Evolutionary conservation across 257 asterid species (phyloP).

Genomic region (Eustoma russellianum): DNA sequence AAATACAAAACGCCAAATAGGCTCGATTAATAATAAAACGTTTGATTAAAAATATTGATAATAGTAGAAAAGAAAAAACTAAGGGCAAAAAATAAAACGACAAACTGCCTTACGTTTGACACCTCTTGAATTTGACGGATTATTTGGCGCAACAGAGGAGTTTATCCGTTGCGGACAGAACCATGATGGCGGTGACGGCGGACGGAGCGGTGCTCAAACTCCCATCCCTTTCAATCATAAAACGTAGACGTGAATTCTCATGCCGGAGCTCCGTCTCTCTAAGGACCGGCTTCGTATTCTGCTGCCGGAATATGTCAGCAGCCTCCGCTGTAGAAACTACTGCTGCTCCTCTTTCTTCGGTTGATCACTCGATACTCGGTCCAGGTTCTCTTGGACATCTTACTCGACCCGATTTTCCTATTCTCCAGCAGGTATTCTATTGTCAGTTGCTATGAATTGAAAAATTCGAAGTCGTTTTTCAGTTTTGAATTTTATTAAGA

Average conservation of each 20-base stretch:
- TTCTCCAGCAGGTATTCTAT: slow-evolving; percentile 63
- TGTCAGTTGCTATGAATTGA: neutral
- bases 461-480: too few species aligned
- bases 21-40: too few species aligned
- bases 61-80: too few species aligned
- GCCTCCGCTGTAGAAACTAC: slow-evolving; percentile 21
- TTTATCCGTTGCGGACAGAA: neutral
- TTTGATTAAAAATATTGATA: too few species aligned
- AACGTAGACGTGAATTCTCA: slow-evolving; percentile 18
- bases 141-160: too few species aligned
- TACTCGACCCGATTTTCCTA: slow-evolving; percentile 79
- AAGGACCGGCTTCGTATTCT: slow-evolving; percentile 3
- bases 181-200: slow-evolving; percentile 27
- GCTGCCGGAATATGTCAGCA: slow-evolving; percentile 29
- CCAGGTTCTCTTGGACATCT: slow-evolving; percentile 64
- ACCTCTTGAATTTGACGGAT: too few species aligned
- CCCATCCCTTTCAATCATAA: slow-evolving; percentile 39
- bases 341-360: slow-evolving; percentile 28
- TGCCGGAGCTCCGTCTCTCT: slow-evolving; percentile 16
- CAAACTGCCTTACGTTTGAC: too few species aligned
- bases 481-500: neutral
- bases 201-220: slow-evolving; percentile 50
- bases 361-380: slow-evolving; percentile 33
- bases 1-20: too few species aligned
- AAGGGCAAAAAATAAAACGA: too few species aligned